Evolutionary conservation across 2,329 filamentous ascomycete genomes (phyloP).

Genomic region (Exophiala xenobiotica): DNA sequence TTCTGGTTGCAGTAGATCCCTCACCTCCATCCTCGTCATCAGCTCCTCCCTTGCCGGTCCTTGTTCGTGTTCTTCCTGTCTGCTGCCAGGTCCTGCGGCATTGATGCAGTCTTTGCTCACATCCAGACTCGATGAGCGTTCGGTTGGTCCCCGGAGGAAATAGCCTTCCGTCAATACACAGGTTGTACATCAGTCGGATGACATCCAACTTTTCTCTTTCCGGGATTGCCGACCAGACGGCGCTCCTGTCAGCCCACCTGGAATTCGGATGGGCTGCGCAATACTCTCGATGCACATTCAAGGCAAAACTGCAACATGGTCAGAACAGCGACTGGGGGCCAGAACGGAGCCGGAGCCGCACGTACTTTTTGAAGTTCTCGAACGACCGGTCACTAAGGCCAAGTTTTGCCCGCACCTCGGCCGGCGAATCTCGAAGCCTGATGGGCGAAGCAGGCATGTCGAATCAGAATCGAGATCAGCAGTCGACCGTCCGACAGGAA

Average conservation of each 20-base stretch:
- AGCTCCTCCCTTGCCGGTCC: conserved; percentile 11
- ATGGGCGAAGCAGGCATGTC: conserved; percentile 23
- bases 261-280: conserved; percentile 21
- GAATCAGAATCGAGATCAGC: conserved; percentile 5
- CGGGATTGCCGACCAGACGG: conserved; percentile 24
- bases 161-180: conserved; percentile 17
- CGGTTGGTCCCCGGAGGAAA: conserved; percentile 18
- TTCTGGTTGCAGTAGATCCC: not conserved
- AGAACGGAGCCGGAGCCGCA: conserved; percentile 1
- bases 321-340: not conserved
- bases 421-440: conserved; percentile 24
- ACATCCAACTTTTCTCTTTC: conserved; percentile 21
- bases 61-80: conserved; percentile 20
- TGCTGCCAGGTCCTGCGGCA: conserved; percentile 26
- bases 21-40: conserved; percentile 6
- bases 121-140: conserved; percentile 17
- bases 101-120: conserved; percentile 24
- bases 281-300: conserved; percentile 21
- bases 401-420: conserved; percentile 21
- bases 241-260: conserved; percentile 23
- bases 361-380: conserved; percentile 28
- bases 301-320: not conserved
- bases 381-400: conserved; percentile 21
- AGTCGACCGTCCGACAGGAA: conserved; percentile 5
- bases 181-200: conserved; percentile 20